phyloP scores from a whole-genome alignment of 2,329 filamentous ascomycete species.

The Raffaelea albimanens region DNA sequence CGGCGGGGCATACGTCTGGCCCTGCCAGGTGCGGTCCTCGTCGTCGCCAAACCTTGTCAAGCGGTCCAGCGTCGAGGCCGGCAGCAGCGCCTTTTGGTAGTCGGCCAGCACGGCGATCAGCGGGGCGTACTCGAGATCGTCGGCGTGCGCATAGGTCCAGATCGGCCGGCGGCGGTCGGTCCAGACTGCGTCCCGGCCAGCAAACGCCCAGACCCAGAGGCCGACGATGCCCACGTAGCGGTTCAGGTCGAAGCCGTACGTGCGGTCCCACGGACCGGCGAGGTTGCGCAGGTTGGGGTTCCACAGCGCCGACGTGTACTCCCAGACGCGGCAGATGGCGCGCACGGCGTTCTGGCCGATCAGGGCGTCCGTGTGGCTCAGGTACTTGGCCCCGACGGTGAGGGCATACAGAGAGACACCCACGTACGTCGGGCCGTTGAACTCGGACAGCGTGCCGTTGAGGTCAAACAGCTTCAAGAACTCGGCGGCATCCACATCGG shows the following conservation, averaged over 20 bases:
- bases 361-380: slow-evolving; percentile 36
- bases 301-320: slow-evolving; percentile 37
- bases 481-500: slow-evolving; percentile 45
- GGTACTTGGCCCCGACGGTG: slow-evolving; percentile 42
- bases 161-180: slow-evolving; percentile 1
- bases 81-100: slow-evolving; percentile 2
- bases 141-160: slow-evolving; percentile 42
- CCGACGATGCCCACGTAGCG: slow-evolving; percentile 49
- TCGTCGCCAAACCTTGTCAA: slow-evolving; percentile 32
- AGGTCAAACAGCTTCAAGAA: slow-evolving; percentile 47
- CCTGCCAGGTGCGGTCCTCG: slow-evolving; percentile 42
- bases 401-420: slow-evolving; percentile 52
- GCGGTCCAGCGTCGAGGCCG: slow-evolving; percentile 22
- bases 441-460: slow-evolving; percentile 49
- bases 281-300: slow-evolving; percentile 50
- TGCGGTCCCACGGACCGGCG: slow-evolving; percentile 55
- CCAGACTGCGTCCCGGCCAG: slow-evolving; percentile 34
- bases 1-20: slow-evolving; percentile 47
- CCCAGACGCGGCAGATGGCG: slow-evolving; percentile 46
- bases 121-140: slow-evolving; percentile 49
- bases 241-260: slow-evolving; percentile 57
- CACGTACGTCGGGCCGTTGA: slow-evolving; percentile 54
- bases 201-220: slow-evolving; percentile 47
- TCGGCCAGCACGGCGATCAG: slow-evolving; percentile 32
- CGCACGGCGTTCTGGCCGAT: slow-evolving; percentile 40